These are phyloP conservation scores for Saturnispora kantuleensis DNA, from an alignment of 805 yeast species.

Conservation along the genomic window DNA sequence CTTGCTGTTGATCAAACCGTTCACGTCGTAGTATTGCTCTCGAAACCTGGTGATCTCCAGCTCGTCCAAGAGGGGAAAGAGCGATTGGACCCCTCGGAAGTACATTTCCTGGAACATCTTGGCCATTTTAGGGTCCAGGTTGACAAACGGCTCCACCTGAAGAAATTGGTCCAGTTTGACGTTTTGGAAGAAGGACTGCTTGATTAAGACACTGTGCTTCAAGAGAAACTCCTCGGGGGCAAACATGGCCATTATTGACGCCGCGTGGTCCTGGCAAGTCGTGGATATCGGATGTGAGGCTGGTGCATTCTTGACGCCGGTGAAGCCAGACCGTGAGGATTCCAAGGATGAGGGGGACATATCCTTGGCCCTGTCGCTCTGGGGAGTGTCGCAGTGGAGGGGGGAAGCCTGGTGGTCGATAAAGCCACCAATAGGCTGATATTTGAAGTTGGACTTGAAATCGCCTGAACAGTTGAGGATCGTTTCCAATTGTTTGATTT, in stretches of 20 bases:
- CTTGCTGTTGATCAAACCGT: slow-evolving; percentile 9
- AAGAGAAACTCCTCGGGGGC: not conserved
- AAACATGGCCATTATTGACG: not conserved
- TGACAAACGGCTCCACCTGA: slow-evolving; percentile 40
- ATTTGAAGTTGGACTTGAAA: slow-evolving; percentile 15
- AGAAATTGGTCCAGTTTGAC: slow-evolving; percentile 39
- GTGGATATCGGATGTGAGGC: no score
- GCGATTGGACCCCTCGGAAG: slow-evolving; percentile 45
- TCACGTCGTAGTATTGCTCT: slow-evolving; percentile 34
- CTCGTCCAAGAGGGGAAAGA: slow-evolving; percentile 47
- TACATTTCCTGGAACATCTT: slow-evolving; percentile 45
- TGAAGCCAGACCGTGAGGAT: no score
- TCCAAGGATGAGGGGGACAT: no score
- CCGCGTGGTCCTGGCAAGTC: no score
- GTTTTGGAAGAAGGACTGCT: slow-evolving; percentile 28
- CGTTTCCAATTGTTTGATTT: slow-evolving; percentile 42
- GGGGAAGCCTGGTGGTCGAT: slow-evolving; percentile 4
- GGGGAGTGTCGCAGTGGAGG: not conserved
- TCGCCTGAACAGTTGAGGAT: slow-evolving; percentile 26
- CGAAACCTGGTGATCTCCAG: slow-evolving; percentile 41
- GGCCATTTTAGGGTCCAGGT: slow-evolving; percentile 40
- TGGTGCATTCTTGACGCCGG: no score
- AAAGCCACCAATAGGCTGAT: slow-evolving; percentile 21
- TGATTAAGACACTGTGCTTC: slow-evolving; percentile 6
- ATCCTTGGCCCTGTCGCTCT: not conserved